phyloP scores from a whole-genome alignment of 169 alveolate genomes.

The Neospora caninum region DNA sequence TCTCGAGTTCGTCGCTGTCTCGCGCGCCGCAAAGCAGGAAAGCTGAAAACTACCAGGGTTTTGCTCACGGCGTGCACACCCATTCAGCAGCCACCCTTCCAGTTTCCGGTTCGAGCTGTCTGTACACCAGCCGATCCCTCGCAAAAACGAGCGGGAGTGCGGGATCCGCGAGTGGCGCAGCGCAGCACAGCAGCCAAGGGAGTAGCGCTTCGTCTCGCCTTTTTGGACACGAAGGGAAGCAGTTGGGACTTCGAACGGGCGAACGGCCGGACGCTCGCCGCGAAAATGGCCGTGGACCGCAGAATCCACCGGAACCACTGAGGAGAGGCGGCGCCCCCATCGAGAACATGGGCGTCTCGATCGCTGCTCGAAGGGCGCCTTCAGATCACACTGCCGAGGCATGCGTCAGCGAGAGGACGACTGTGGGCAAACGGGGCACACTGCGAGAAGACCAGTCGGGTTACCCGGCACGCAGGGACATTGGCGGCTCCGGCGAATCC shows the following conservation, averaged over 20 bases:
- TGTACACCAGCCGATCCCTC: background rate
- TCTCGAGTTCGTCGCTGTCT: background rate
- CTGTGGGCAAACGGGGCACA: background rate
- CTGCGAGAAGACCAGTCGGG: background rate
- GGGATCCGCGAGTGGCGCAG: too few species aligned
- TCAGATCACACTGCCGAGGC: background rate
- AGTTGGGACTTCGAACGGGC: background rate
- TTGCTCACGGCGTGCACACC: background rate
- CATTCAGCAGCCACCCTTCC: background rate
- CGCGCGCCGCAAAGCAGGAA: background rate
- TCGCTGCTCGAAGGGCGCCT: background rate
- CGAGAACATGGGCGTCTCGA: slow-evolving; percentile 11
- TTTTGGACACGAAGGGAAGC: background rate
- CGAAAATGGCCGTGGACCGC: background rate
- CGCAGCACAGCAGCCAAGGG: too few species aligned
- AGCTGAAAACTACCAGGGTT: background rate
- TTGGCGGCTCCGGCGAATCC: background rate
- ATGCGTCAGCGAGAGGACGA: background rate
- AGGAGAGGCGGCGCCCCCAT: slow-evolving; percentile 7
- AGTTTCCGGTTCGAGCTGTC: background rate
- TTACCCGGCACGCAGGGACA: background rate
- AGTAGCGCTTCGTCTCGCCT: background rate
- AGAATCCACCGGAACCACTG: background rate
- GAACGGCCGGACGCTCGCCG: background rate
- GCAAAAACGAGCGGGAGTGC: too few species aligned